Base-by-base conservation (phyloP, 805 yeast species). In the Suhomyces sp. region DNA sequence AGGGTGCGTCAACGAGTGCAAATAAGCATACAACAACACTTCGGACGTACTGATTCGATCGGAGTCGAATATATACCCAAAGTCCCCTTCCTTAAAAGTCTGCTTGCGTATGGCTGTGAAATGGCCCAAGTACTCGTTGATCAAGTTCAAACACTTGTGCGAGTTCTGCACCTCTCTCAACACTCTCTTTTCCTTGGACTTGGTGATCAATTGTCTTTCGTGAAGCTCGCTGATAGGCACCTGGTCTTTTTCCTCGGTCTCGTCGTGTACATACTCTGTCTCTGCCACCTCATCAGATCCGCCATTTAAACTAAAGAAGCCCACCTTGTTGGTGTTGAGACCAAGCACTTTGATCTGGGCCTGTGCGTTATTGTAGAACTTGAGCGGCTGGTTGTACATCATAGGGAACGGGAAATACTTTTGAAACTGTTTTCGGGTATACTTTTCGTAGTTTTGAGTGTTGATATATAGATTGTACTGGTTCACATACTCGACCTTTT, bases 361-460 rank as follows among this genome's bases (percentile, higher is more conserved):
- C 51, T 70, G 69, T 0, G 80, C 80, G 41, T 56, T 52, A 49
- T 66, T 62, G 58, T 75, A 76, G 52, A 74, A 73, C 42, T 68
- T 71, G 38, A 82, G 57, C 1, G 92, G 91, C 22, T 86, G 83
- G 55, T 81, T 81, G 63, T 86, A 87, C 79, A 86, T 88, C 80
- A 86, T 78, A 8, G 92, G 93, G 70, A 87, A 87, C 6, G 88
- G 86, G 17, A 86, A 66, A 52, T 81, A 77, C 4, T 70, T 59
- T 44, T 75, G 71, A 62, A 85, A 85, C 15, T 79, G 60, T 22
- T 79, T 78, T 55, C 89, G 74, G 4, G 90, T 81, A 58, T 77
- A 84, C 10, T 72, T 64, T 54, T 82, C 87, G 65, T 86, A 87
- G 64, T 87, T 87, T 15, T 66, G 68, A 26, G 77, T 74, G 59